These are phyloP conservation scores for Strigomonas galati DNA, from an alignment of 208 protist genomes.

Conservation along the genomic window DNA sequence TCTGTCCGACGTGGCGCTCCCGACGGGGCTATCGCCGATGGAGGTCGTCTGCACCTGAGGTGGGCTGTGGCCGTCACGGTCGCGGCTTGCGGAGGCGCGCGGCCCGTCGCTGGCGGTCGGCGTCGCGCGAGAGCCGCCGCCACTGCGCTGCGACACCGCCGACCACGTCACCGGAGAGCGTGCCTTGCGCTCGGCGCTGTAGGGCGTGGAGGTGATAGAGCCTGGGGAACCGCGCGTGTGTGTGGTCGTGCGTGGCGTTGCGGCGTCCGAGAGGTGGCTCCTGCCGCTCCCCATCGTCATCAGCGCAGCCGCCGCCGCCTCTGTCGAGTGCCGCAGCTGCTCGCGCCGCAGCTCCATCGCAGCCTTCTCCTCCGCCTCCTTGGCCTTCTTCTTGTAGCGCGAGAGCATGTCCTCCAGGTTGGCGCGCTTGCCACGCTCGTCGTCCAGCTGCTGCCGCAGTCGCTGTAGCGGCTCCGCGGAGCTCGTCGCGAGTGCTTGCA, in stretches of 20 bases:
- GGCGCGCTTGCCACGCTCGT: slow-evolving; percentile 73
- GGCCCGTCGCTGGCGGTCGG: background rate
- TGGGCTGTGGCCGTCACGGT: slow-evolving; percentile 18
- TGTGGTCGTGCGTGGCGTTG: slow-evolving; percentile 7
- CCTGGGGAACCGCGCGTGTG: slow-evolving; percentile 5
- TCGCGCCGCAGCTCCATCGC: slow-evolving; percentile 72
- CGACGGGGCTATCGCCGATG: slow-evolving; percentile 10
- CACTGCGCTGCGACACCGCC: background rate
- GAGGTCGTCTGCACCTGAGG: slow-evolving; percentile 28
- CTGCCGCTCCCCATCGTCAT: background rate
- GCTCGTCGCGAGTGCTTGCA: slow-evolving; percentile 60
- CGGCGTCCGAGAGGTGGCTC: background rate
- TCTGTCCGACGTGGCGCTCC: no score
- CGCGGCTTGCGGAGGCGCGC: background rate
- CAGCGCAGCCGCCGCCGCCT: slow-evolving; percentile 15
- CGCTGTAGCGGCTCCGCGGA: slow-evolving; percentile 66
- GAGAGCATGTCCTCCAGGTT: slow-evolving; percentile 69
- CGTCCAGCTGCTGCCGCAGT: slow-evolving; percentile 77
- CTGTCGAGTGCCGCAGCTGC: slow-evolving; percentile 47
- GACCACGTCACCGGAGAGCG: background rate
- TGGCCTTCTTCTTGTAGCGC: slow-evolving; percentile 66
- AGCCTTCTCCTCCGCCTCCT: slow-evolving; percentile 74
- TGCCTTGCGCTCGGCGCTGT: slow-evolving; percentile 14
- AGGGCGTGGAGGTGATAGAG: slow-evolving; percentile 14
- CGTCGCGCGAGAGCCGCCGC: no score